Evolutionary conservation across 257 asterid species (phyloP).

Genomic region (Buddleja alternifolia): DNA sequence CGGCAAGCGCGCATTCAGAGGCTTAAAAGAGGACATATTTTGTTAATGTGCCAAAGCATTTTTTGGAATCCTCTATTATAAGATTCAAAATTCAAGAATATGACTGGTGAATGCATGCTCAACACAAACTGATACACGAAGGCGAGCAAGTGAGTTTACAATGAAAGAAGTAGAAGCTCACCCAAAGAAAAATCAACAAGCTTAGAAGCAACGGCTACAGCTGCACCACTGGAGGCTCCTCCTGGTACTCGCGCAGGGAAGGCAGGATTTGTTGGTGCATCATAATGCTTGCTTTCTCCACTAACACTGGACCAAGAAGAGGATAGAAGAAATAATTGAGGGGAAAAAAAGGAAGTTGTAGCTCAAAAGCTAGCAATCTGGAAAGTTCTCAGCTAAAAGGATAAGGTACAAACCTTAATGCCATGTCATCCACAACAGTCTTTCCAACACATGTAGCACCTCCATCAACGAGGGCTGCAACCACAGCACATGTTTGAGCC

Average conservation of each 20-base stretch:
- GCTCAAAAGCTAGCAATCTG: not conserved
- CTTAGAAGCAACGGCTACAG: slow-evolving; percentile 90
- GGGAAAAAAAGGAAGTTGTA: not conserved
- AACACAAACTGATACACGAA: not conserved
- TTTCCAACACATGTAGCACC: slow-evolving; percentile 91
- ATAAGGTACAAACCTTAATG: slow-evolving; percentile 64
- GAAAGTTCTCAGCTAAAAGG: slow-evolving; percentile 27
- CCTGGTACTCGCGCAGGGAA: slow-evolving; percentile 79
- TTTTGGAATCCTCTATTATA: not conserved
- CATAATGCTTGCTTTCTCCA: slow-evolving; percentile 91
- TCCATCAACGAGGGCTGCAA: slow-evolving; percentile 83
- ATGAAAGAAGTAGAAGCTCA: slow-evolving; percentile 35
- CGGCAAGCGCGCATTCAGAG: not conserved
- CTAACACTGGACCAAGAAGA: slow-evolving; percentile 53
- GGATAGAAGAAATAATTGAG: not conserved
- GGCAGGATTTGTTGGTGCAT: slow-evolving; percentile 91
- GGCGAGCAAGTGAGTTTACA: not conserved
- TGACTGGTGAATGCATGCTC: slow-evolving; percentile 4
- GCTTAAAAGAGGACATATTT: not conserved
- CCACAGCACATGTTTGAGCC: slow-evolving; percentile 67
- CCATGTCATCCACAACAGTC: slow-evolving; percentile 91
- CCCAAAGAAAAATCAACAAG: slow-evolving; percentile 94
- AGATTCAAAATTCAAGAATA: not conserved
- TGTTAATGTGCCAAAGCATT: not conserved
- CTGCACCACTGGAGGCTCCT: slow-evolving; percentile 99